Conservation (phyloP, 164 flowering plant genomes). For the Berberis vulgaris region DNA sequence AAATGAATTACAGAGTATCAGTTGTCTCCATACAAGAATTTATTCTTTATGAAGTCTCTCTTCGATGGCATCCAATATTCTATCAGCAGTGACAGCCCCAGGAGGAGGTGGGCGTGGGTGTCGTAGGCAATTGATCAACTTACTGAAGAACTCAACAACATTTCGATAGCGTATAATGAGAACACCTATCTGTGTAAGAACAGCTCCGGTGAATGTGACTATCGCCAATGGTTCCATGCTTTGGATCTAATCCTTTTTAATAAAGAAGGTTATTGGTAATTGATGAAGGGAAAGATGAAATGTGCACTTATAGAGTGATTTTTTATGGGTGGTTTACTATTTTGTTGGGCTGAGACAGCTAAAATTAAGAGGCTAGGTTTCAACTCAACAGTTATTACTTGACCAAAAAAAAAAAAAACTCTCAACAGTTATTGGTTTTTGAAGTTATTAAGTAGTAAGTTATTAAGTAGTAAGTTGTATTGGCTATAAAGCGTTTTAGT, state of each 20-base stretch:
- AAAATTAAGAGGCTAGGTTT: too few species aligned
- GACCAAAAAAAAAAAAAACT: too few species aligned
- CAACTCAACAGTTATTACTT: too few species aligned
- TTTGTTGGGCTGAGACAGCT: too few species aligned
- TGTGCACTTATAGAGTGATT: background rate
- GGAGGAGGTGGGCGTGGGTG: slow-evolving; percentile 29
- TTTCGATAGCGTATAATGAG: slow-evolving; percentile 17
- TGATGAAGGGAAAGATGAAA: background rate
- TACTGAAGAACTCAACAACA: slow-evolving; percentile 8
- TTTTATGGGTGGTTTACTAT: too few species aligned
- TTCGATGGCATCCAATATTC: slow-evolving; percentile 17
- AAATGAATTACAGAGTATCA: too few species aligned
- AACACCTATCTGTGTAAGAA: slow-evolving; percentile 16
- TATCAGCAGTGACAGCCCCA: slow-evolving; percentile 7
- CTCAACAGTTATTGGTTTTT: too few species aligned
- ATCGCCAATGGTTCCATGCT: slow-evolving; percentile 25
- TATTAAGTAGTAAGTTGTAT: too few species aligned
- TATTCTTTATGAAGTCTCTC: slow-evolving; percentile 3
- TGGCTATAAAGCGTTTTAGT: too few species aligned
- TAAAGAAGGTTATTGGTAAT: too few species aligned
- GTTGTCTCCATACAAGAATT: background rate
- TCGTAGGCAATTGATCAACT: slow-evolving; percentile 20
- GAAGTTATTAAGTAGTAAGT: too few species aligned
- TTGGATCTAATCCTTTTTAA: background rate
- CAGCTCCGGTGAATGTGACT: slow-evolving; percentile 19